Evolutionary conservation across 352 stramenopile species (phyloP), one percentile per base, ranked within the genome.

Genomic region (Phytophthora tentaculata): DNA sequence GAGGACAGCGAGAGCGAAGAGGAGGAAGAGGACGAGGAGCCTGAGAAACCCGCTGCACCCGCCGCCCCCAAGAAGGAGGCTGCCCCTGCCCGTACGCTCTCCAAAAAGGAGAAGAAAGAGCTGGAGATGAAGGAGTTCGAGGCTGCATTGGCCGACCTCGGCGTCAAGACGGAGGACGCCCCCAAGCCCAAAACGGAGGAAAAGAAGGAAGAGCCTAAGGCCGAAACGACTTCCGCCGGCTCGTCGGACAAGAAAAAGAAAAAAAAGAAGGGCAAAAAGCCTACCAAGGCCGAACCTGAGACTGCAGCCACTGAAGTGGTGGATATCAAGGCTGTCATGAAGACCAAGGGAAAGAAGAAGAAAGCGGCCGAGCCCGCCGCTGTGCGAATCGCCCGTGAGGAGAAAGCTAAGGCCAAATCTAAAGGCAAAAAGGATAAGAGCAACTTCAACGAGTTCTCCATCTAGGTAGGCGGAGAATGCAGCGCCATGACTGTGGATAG

Each of bases 51-150:
- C 1, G 56, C 48, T 5, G 74, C 63, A 44, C 12, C 64, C 26
- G 64, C 48, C 3, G 59, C 61, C n/a, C 63, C 76, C 13, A 83
- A 83, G 71, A 77, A 81, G 61, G 51, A 71, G 9, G 58, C 52
- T 20, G 35, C 53, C 1, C 74, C 82, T 5, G 61, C 71, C 6
- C 76, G 76, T 23, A 86, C 74, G 22, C 64, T 93, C 17, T 90
- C 80, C 32, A 93, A 94, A 68, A 91, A 91, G 79, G 86, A 94
- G 67, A 85, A 94, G 70, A 92, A 92, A 75, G 70, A 88, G 69
- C 71, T 80, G 57, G 82, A 92, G 72, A 84, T 88, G 37, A 86
- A 97, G 45, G 86, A 92, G 24, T 84, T 91, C 23, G 81, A 93
- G 55, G 76, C 76, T 6, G 85, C 83, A 17, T 61, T 93, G 22